phyloP scores from a whole-genome alignment of 2,329 filamentous ascomycete species.

The Delphinella strobiligena region DNA sequence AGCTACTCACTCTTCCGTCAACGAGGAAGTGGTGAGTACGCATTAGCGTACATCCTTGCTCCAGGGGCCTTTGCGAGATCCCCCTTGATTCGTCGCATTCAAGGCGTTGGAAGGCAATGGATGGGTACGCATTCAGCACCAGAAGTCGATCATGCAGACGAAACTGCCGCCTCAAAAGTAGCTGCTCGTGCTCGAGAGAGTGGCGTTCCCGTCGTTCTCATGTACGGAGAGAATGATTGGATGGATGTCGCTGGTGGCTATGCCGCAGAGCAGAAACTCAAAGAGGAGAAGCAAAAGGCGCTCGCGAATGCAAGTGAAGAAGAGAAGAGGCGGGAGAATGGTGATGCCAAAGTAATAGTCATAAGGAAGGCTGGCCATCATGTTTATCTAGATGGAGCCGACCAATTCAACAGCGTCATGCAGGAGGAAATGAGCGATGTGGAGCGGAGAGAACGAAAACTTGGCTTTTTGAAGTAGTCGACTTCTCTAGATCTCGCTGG shows the following conservation, averaged over 20 bases:
- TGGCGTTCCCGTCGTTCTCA: conserved; percentile 73
- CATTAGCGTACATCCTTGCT: conserved; percentile 80
- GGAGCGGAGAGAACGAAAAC: conserved; percentile 25
- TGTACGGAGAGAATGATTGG: conserved; percentile 98
- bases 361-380: conserved; percentile 63
- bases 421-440: conserved; percentile 56
- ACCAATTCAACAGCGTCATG: conserved; percentile 58
- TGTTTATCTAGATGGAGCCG: conserved; percentile 57
- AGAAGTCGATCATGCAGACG: conserved; percentile 14
- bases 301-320: conserved; percentile 52
- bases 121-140: conserved; percentile 21
- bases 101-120: conserved; percentile 69
- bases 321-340: conserved; percentile 61
- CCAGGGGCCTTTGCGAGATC: conserved; percentile 85
- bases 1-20: conserved; percentile 90
- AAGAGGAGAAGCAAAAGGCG: conserved; percentile 49
- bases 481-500: too few species aligned
- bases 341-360: conserved; percentile 69
- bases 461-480: conserved; percentile 10
- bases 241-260: conserved; percentile 88
- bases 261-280: conserved; percentile 67
- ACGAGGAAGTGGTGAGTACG: conserved; percentile 86
- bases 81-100: conserved; percentile 77
- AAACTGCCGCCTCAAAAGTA: not conserved
- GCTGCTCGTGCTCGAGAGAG: conserved; percentile 36